Evolutionary conservation across 495 filamentous ascomycete species (phyloP).

Genomic region (Trichodelitschia bisporula): DNA sequence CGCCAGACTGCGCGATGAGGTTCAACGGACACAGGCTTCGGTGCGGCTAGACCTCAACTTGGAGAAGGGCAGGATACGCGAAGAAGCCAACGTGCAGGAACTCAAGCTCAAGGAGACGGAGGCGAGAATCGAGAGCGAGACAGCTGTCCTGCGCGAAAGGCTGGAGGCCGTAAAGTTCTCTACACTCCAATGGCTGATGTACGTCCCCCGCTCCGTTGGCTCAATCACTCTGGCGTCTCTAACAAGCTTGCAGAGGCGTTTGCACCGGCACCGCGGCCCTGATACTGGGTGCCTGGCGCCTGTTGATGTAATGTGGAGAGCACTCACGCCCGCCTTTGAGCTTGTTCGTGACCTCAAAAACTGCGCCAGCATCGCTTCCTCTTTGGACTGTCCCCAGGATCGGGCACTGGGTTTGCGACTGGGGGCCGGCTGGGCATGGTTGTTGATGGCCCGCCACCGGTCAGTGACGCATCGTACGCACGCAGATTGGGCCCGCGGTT

Average conservation of each 20-base stretch:
- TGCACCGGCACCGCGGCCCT: conserved; percentile 84
- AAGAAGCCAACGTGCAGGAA: conserved; percentile 92
- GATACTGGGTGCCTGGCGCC: conserved; percentile 84
- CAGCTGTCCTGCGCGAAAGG: conserved; percentile 69
- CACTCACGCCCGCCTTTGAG: too few species aligned
- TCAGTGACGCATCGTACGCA: too few species aligned
- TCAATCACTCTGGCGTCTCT: too few species aligned
- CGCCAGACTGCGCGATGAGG: conserved; percentile 72
- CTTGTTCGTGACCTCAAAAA: too few species aligned
- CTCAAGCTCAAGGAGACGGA: conserved; percentile 98
- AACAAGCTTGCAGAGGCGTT: conserved; percentile 70
- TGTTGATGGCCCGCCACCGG: too few species aligned
- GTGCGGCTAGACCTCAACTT: conserved; percentile 84
- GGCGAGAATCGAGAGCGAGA: conserved; percentile 94
- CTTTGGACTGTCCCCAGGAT: too few species aligned
- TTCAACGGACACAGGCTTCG: conserved; percentile 74
- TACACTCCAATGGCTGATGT: conserved; percentile 91
- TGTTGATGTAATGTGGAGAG: conserved; percentile 49
- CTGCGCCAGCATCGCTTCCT: too few species aligned
- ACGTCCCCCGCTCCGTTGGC: too few species aligned
- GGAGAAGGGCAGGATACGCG: conserved; percentile 88
- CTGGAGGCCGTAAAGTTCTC: conserved; percentile 94
- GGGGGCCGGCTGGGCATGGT: too few species aligned
- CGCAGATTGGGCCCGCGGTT: too few species aligned
- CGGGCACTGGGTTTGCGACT: too few species aligned